Conservation (phyloP, 805 yeast species). For the Hanseniaspora thailandica region DNA sequence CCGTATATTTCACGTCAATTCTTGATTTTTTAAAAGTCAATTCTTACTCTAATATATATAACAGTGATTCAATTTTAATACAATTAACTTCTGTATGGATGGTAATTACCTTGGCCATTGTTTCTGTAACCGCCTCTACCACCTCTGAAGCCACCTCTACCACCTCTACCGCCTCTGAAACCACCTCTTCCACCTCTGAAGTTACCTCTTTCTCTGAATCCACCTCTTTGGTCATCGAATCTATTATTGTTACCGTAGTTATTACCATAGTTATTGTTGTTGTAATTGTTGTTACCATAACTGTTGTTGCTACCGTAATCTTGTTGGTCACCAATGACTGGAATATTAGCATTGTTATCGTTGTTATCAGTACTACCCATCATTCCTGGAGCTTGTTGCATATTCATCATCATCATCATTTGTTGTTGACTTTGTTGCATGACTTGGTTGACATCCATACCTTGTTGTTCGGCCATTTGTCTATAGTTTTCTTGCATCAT, state of each 20-base stretch:
- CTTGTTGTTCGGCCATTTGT: constrained; percentile 29
- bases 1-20: too few species aligned
- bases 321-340: constrained; percentile 20
- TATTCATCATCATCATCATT: constrained; percentile 28
- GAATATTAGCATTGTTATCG: constrained; percentile 25
- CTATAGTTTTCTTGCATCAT: constrained; percentile 43
- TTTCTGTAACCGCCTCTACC: constrained; percentile 5
- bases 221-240: constrained; percentile 1
- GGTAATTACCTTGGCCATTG: constrained; percentile 23
- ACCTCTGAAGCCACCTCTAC: constrained; percentile 5
- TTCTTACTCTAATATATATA: not conserved
- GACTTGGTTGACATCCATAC: constrained; percentile 28
- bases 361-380: constrained; percentile 9
- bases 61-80: not conserved
- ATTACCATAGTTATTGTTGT: constrained; percentile 22
- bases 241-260: constrained; percentile 8
- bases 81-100: constrained; percentile 27
- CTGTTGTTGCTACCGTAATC: constrained; percentile 20
- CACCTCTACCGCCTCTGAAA: constrained; percentile 9
- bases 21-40: not conserved
- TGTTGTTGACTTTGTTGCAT: constrained; percentile 30
- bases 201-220: constrained; percentile 6
- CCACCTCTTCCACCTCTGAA: constrained; percentile 7
- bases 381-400: constrained; percentile 17
- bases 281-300: constrained; percentile 12